These are phyloP conservation scores for Termitomyces sp. DNA, from an alignment of 768 basidiomycete species.

Conservation along the genomic window DNA sequence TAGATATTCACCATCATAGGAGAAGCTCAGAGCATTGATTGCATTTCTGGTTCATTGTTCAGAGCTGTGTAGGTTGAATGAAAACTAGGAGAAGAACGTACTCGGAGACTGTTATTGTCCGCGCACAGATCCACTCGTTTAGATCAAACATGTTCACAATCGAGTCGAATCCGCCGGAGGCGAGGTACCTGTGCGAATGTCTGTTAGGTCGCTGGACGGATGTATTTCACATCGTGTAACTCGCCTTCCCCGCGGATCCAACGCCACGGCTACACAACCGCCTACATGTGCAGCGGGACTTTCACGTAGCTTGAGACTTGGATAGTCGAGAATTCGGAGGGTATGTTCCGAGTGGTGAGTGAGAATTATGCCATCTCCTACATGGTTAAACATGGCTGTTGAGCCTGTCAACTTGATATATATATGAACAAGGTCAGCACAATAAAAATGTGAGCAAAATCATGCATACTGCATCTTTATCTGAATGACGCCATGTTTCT, in stretches of 20 bases:
- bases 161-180: constrained; percentile 77
- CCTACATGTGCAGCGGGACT: constrained; percentile 74
- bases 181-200: constrained; percentile 54
- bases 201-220: constrained; percentile 1
- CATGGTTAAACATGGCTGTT: constrained; percentile 73
- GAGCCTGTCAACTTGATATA: constrained; percentile 47
- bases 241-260: constrained; percentile 78
- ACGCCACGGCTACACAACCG: constrained; percentile 71
- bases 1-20: constrained; percentile 79
- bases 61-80: not conserved
- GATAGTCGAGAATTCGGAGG: constrained; percentile 69
- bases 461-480: constrained; percentile 46
- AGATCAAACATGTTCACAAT: constrained; percentile 82
- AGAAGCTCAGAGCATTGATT: constrained; percentile 75
- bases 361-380: constrained; percentile 67
- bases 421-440: constrained; percentile 1
- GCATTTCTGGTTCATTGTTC: constrained; percentile 46
- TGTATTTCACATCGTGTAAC: constrained; percentile 5
- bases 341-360: constrained; percentile 63
- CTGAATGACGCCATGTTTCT: constrained; percentile 42
- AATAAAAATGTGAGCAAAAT: not conserved
- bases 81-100: constrained; percentile 34
- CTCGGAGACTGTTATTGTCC: constrained; percentile 81
- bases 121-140: constrained; percentile 75
- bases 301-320: constrained; percentile 55